Evolutionary conservation across 1,284 basidiomycete genomes (phyloP), one percentile per base, ranked within the genome.

Genomic region (Cryptococcus maquisensis): DNA sequence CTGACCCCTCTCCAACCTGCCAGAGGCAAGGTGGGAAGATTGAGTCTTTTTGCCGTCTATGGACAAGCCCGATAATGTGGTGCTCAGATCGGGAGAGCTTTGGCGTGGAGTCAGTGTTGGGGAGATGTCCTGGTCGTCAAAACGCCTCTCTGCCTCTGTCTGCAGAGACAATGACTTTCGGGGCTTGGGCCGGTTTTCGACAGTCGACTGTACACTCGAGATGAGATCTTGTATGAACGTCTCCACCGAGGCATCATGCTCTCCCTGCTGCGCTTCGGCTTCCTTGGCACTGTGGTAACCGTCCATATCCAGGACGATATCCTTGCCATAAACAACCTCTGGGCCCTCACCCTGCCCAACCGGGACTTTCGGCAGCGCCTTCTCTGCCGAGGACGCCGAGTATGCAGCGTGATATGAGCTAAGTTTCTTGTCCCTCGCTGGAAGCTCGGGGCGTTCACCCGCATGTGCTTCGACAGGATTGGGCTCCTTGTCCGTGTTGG

Each of bases 311-410:
- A 80, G 57, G 21, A 77, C 76, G 77, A 78, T 68, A 82, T 89
- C 75, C 57, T 61, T 59, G 15, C 64, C 84, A 65, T 90, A 89
- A 44, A 84, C 78, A 1, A 91, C 82, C 5, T 82, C 81, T 20
- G 86, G 86, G 43, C 81, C 79, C 55, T 84, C 80, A 9, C 79
- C 78, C 20, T 79, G 74, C 13, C 81, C 79, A 18, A 78, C 66
- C 51, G 74, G 68, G 18, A 81, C 65, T 41, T 76, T 69, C 10
- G 81, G 81, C 28, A 88, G 69, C 2, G 79, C 77, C 21, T 81
- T 80, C 55, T 86, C 84, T 24, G 76, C 65, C 24, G 46, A 36
- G 9, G 45, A n/a, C 4, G 45, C 26, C 10, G 16, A n/a, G 15
- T 16, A 16, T 8, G 23, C 32, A 26, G 43, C 20, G 2, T 35